Base-by-base conservation (phyloP, 2,329 filamentous ascomycete genomes). In the Claviceps sp. region DNA sequence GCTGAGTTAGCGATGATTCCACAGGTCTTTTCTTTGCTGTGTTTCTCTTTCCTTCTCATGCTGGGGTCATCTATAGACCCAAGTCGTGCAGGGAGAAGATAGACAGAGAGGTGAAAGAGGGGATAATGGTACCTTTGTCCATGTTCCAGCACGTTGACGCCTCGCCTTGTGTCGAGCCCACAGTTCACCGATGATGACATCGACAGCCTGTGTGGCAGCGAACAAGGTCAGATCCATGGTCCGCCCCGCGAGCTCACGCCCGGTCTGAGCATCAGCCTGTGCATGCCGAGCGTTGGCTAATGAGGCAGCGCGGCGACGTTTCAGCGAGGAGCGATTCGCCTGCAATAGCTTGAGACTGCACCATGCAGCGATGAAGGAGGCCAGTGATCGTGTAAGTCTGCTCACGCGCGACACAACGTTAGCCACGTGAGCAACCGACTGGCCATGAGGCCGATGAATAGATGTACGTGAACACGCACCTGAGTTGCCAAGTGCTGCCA, bases 181-280 rank as follows among this genome's bases (percentile, higher is more conserved):
- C 24, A 81, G 61, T 56, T 82, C 76, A 51, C 82, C 82, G 44
- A 85, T 70, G 8, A 88, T 59, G 5, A 88, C 78, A 65, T 93
- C 87, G 11, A 86, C 62, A 45, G 88, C 88, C 58, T 87, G 76
- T 11, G 81, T 82, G 46, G 79, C 72, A 11, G 85, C 80, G 62
- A 93, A 91, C n/a, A 94, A 71, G 0, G 87, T 91, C 37, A 94
- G 73, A 63, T 94, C 88, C 55, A 94, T 75, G 1, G 88, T 91
- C 59, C 83, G 80, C 45, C 88, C 88, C 11, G 83, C 85, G 55
- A 64, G 59, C 50, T 57, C 62, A 52, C 55, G 55, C n/a, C 55
- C 58, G 3, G 53, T 14, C 24, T 46, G 48, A 16, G 43, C 19
- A 45, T 53, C 50, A 22, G 42, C 41, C 19, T 24, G 41, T 16